Evolutionary conservation across 345 rosid species (phyloP).

Genomic region (Hypericum perforatum): DNA sequence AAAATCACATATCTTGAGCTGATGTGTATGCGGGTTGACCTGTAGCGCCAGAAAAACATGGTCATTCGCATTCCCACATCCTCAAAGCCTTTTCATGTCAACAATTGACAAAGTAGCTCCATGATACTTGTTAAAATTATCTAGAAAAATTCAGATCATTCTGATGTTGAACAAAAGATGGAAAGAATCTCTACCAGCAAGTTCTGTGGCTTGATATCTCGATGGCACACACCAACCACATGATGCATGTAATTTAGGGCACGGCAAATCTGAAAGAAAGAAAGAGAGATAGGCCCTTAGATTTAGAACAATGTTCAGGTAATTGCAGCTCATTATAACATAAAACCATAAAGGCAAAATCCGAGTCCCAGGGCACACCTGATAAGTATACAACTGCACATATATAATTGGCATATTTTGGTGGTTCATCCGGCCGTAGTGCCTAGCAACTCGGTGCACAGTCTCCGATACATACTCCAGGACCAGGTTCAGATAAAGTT

Average conservation of each 20-base stretch:
- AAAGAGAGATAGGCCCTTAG: slow-evolving; percentile 6
- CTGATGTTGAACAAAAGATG: not conserved
- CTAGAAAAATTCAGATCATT: not conserved
- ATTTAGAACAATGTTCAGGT: not conserved
- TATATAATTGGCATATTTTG: slow-evolving; percentile 49
- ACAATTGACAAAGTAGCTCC: not conserved
- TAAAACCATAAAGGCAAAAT: not conserved
- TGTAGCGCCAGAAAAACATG: slow-evolving; percentile 19
- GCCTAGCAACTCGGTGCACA: slow-evolving; percentile 75
- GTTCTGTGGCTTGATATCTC: slow-evolving; percentile 98
- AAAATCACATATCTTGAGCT: slow-evolving; percentile 89
- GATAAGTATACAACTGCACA: slow-evolving; percentile 68
- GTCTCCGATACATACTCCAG: slow-evolving; percentile 87
- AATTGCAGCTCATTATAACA: slow-evolving; percentile 2
- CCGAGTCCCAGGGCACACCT: slow-evolving; percentile 40
- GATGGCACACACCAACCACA: slow-evolving; percentile 88
- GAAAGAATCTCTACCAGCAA: slow-evolving; percentile 49
- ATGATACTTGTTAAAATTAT: slow-evolving; percentile 4
- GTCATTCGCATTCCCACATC: too few species aligned
- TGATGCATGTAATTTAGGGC: slow-evolving; percentile 86
- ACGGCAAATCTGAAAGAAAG: slow-evolving; percentile 63
- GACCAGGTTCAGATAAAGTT: slow-evolving; percentile 89
- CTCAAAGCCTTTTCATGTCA: not conserved
- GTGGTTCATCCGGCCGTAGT: slow-evolving; percentile 52
- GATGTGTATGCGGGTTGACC: slow-evolving; percentile 88